A percentile compares a stretch with the other conserved stretches of the same genome.
These are phyloP conservation scores for Hapsidospora chrysogenum DNA, from an alignment of 495 filamentous ascomycete species.

Conservation along the genomic window DNA sequence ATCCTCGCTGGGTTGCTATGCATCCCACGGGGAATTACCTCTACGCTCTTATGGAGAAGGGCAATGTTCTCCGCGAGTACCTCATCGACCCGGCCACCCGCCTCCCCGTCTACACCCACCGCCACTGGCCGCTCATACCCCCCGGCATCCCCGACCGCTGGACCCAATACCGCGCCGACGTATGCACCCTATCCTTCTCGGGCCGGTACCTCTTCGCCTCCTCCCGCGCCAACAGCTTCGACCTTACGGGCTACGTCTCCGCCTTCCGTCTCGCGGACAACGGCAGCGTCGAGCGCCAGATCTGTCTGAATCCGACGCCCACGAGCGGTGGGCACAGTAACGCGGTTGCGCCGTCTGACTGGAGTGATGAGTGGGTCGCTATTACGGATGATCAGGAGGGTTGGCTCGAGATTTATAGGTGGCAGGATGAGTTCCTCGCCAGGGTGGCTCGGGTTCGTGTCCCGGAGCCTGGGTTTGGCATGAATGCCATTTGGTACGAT, in stretches of 20 bases:
- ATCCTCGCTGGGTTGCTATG: constrained; percentile 74
- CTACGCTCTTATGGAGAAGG: constrained; percentile 74
- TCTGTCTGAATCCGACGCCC: constrained; percentile 65
- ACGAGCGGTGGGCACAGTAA: constrained; percentile 78
- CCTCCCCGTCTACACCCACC: constrained; percentile 67
- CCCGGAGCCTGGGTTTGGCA: constrained; percentile 67
- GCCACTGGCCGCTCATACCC: constrained; percentile 61
- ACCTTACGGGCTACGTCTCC: constrained; percentile 63
- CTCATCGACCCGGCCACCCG: constrained; percentile 59
- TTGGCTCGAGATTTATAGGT: constrained; percentile 73
- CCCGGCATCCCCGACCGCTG: constrained; percentile 35
- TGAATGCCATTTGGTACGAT: constrained; percentile 88
- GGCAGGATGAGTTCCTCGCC: constrained; percentile 59
- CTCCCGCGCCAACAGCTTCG: constrained; percentile 57
- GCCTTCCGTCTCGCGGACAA: constrained; percentile 54
- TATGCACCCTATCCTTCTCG: constrained; percentile 48
- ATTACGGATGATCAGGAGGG: constrained; percentile 74
- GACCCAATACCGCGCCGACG: constrained; percentile 61
- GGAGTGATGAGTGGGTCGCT: constrained; percentile 71
- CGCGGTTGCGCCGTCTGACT: constrained; percentile 61
- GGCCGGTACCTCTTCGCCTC: constrained; percentile 64
- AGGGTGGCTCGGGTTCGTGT: constrained; percentile 60
- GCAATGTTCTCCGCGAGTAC: constrained; percentile 65
- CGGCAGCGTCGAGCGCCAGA: constrained; percentile 58
- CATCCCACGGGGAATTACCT: constrained; percentile 59